Conservation (phyloP, 805 yeast genomes). For the Wickerhamomyces queroliae region DNA sequence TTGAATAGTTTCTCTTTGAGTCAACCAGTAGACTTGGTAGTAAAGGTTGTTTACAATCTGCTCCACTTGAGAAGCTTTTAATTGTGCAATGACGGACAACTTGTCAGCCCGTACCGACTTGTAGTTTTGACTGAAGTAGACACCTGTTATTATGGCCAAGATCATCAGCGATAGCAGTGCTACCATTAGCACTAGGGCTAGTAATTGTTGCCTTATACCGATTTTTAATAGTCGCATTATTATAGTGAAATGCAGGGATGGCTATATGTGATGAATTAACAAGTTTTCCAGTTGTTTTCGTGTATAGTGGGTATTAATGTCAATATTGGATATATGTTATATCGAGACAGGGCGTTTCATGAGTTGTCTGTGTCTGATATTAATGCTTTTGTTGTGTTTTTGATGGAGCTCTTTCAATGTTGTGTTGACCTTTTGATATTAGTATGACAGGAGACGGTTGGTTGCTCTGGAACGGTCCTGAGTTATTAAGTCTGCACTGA, state of each 20-base stretch:
- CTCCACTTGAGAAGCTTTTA: conserved; percentile 72
- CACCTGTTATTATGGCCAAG: conserved; percentile 69
- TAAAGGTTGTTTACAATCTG: conserved; percentile 60
- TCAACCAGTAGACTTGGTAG: conserved; percentile 63
- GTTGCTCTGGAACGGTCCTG: too few relatives aligned
- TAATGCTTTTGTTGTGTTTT: too few relatives aligned
- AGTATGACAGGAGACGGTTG: too few relatives aligned
- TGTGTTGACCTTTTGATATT: too few relatives aligned
- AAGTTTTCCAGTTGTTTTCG: background rate
- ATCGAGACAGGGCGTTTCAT: too few relatives aligned
- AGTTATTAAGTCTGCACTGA: too few relatives aligned
- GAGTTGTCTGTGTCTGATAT: too few relatives aligned
- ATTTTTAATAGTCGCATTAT: conserved; percentile 27
- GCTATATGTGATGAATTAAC: background rate
- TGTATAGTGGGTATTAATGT: too few relatives aligned
- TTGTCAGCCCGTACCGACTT: conserved; percentile 62
- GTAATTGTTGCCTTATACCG: conserved; percentile 72
- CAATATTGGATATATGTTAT: too few relatives aligned
- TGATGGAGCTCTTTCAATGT: too few relatives aligned
- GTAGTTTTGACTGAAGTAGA: conserved; percentile 63
- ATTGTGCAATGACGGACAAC: conserved; percentile 69
- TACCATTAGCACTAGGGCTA: conserved; percentile 61
- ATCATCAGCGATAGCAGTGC: conserved; percentile 66
- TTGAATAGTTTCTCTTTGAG: conserved; percentile 56
- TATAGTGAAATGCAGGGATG: background rate